These are phyloP conservation scores for Cladosporium halotolerans DNA, from an alignment of 2,329 filamentous ascomycete genomes.

Conservation along the genomic window DNA sequence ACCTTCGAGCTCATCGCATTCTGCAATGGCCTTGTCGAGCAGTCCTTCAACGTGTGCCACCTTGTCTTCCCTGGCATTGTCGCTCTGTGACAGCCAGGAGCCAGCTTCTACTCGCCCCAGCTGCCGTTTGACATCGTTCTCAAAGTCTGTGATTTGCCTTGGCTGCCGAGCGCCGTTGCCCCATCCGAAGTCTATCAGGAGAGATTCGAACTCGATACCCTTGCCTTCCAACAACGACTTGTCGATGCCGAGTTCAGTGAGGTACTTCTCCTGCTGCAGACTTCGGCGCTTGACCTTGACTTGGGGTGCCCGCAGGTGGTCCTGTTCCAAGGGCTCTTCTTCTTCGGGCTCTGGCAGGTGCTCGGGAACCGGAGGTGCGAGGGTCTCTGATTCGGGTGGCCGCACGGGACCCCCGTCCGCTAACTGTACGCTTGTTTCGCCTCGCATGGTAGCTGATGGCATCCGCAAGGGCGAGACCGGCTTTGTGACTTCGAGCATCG, in stretches of 20 bases:
- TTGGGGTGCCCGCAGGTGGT: conserved; percentile 21
- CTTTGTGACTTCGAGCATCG: conserved; percentile 23
- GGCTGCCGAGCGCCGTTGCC: conserved; percentile 68
- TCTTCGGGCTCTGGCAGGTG: conserved; percentile 10
- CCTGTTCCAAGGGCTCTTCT: conserved; percentile 19
- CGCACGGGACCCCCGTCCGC: conserved; percentile 18
- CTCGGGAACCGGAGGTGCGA: conserved; percentile 4
- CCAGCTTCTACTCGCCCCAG: conserved; percentile 86
- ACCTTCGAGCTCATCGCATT: conserved; percentile 95
- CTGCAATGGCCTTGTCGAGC: conserved; percentile 82
- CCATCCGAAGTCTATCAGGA: conserved; percentile 86
- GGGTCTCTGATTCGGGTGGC: conserved; percentile 18
- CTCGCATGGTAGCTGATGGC: conserved; percentile 5
- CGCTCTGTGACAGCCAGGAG: conserved; percentile 76
- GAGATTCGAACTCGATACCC: conserved; percentile 72
- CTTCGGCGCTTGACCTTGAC: conserved; percentile 50
- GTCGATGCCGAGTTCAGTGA: conserved; percentile 72
- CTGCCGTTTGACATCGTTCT: conserved; percentile 77
- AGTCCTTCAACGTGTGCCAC: conserved; percentile 79
- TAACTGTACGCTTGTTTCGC: conserved; percentile 19
- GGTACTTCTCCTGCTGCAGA: conserved; percentile 72
- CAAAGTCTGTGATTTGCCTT: conserved; percentile 72
- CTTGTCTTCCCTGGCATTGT: conserved; percentile 76
- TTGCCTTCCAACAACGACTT: conserved; percentile 67
- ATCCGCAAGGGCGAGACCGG: conserved; percentile 18